Percentiles rank a stretch among this genome's conserved stretches.
These are phyloP conservation scores for Trametes punicea DNA, from an alignment of 768 basidiomycete species.

Conservation along the genomic window DNA sequence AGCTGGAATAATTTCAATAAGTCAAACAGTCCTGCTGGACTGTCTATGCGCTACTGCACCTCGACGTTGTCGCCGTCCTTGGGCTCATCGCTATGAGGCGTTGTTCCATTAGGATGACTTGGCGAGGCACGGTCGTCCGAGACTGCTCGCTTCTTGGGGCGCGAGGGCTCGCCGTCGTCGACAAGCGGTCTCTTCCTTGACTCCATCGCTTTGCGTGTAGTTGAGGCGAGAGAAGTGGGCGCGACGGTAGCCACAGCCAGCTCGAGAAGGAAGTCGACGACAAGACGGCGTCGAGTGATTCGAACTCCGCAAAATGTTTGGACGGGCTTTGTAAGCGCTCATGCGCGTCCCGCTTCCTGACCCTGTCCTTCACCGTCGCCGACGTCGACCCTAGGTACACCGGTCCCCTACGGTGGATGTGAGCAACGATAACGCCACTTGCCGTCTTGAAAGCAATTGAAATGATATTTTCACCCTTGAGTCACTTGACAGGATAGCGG, in stretches of 20 bases:
- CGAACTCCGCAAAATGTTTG: constrained; percentile 20
- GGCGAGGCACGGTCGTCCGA: constrained; percentile 26
- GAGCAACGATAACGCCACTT: no score
- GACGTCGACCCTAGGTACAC: background rate
- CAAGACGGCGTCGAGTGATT: constrained; percentile 13
- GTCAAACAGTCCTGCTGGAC: background rate
- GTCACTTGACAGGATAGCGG: no score
- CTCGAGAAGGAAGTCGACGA: constrained; percentile 17
- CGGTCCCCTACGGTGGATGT: no score
- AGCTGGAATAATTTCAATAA: constrained; percentile 11
- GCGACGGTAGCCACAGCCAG: constrained; percentile 14
- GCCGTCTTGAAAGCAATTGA: no score
- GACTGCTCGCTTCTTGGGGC: constrained; percentile 29
- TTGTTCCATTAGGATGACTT: constrained; percentile 26
- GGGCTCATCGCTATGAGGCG: constrained; percentile 27
- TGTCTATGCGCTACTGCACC: constrained; percentile 13
- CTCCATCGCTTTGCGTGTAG: constrained; percentile 20
- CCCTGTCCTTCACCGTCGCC: background rate
- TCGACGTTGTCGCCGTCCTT: constrained; percentile 30
- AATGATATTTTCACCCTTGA: no score
- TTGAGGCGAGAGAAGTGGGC: background rate
- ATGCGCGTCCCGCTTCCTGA: background rate
- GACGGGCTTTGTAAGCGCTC: constrained; percentile 16
- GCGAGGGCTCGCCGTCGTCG: constrained; percentile 24
- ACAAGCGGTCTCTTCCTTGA: constrained; percentile 27